phyloP scores from a whole-genome alignment of 176 grass and related monocot species.

The Poa annua region DNA sequence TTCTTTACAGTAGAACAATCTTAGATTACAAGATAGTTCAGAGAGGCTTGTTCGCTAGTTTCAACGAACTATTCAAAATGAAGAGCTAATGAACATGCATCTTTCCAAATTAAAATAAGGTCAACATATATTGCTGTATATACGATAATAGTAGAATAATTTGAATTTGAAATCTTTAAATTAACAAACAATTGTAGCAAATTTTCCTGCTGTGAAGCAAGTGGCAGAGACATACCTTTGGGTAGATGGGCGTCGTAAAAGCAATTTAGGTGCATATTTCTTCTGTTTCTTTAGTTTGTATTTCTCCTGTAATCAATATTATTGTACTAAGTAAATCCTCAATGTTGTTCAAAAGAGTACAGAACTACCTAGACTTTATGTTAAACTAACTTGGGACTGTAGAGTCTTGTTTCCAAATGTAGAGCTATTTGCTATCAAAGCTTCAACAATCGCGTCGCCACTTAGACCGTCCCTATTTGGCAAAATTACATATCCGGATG shows the following conservation, averaged over 20 bases:
- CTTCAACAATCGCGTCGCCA: constrained; percentile 80
- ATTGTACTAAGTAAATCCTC: constrained; percentile 26
- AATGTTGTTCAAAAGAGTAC: not conserved
- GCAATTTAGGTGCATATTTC: constrained; percentile 93
- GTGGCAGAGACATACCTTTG: constrained; percentile 53
- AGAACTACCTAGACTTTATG: not conserved
- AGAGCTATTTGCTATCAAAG: constrained; percentile 89
- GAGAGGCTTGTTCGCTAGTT: not conserved
- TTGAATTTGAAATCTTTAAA: not conserved
- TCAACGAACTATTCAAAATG: not conserved
- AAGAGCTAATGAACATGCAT: not conserved
- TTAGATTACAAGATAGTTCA: not conserved
- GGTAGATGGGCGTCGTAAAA: constrained; percentile 72
- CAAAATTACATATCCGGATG: not conserved
- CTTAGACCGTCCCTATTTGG: constrained; percentile 65
- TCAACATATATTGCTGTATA: not conserved
- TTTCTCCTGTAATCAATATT: constrained; percentile 71
- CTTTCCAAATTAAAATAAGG: constrained; percentile 19
- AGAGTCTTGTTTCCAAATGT: constrained; percentile 81
- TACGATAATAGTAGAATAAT: not conserved
- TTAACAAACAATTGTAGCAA: constrained; percentile 1
- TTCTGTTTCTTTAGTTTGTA: constrained; percentile 98
- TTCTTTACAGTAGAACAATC: constrained; percentile 5
- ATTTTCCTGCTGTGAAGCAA: not conserved
- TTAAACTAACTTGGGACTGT: constrained; percentile 78